phyloP scores from a whole-genome alignment of 2,329 filamentous ascomycete species.

The Huntiella omanensis region DNA sequence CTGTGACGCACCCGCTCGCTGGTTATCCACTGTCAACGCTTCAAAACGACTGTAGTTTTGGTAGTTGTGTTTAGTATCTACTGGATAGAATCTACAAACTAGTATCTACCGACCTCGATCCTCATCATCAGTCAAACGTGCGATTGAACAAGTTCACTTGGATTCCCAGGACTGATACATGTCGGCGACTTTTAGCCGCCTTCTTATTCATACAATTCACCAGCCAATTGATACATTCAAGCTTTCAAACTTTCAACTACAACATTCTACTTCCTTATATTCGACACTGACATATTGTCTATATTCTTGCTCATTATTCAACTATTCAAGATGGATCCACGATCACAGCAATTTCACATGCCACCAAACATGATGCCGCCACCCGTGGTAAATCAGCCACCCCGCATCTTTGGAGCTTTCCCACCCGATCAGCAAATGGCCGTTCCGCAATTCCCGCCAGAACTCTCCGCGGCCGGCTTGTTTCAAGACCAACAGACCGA shows the following conservation, averaged over 20 bases:
- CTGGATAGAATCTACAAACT: too few species aligned
- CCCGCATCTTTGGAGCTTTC: constrained; percentile 51
- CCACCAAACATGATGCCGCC: constrained; percentile 31
- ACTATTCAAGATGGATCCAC: constrained; percentile 27
- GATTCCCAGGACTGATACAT: too few species aligned
- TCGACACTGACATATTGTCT: too few species aligned
- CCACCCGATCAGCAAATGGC: constrained; percentile 36
- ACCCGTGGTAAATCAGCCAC: constrained; percentile 45
- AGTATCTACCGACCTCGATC: too few species aligned
- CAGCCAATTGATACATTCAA: too few species aligned
- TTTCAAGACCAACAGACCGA: constrained; percentile 39
- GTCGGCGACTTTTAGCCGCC: too few species aligned
- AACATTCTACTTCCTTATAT: too few species aligned
- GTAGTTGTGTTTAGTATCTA: background rate
- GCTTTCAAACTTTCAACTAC: too few species aligned
- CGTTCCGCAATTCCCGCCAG: constrained; percentile 34
- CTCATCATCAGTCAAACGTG: too few species aligned
- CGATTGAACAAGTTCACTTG: too few species aligned
- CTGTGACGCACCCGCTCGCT: background rate
- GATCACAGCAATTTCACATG: constrained; percentile 34
- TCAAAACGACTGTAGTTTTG: background rate
- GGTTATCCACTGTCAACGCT: too few species aligned
- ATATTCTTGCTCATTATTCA: background rate
- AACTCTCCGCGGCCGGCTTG: constrained; percentile 36
- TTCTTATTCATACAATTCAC: too few species aligned